These are phyloP conservation scores for Falciphora oryzae DNA, from an alignment of 2,329 filamentous ascomycete genomes.

Conservation along the genomic window DNA sequence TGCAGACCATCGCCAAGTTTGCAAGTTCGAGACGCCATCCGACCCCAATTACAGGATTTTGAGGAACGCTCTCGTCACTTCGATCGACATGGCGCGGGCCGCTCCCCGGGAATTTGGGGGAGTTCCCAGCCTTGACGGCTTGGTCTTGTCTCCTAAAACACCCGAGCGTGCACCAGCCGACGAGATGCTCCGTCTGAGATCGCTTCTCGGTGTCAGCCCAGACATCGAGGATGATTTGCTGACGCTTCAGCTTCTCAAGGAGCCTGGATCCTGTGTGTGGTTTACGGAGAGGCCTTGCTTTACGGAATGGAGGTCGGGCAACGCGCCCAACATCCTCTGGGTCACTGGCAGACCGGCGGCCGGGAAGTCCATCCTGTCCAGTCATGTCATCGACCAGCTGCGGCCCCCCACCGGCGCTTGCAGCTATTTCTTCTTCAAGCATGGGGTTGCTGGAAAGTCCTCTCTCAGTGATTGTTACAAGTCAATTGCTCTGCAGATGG, in stretches of 20 bases:
- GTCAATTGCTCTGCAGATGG: slow-evolving; percentile 1
- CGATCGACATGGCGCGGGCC: slow-evolving; percentile 11
- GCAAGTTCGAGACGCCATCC: slow-evolving; percentile 25
- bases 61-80: slow-evolving; percentile 25
- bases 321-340: neutral
- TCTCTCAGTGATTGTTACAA: neutral
- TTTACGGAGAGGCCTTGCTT: neutral
- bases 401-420: neutral
- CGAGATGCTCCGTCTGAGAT: neutral
- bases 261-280: slow-evolving; percentile 2
- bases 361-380: slow-evolving; percentile 2
- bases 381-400: neutral
- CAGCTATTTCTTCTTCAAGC: slow-evolving; percentile 1
- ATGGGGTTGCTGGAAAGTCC: neutral
- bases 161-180: neutral
- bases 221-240: neutral
- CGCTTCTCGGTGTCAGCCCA: neutral
- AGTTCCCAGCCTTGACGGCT: neutral
- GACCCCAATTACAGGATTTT: slow-evolving; percentile 28
- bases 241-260: neutral
- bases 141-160: neutral
- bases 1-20: slow-evolving; percentile 30
- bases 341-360: slow-evolving; percentile 1
- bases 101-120: neutral
- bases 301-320: neutral